phyloP scores from a whole-genome alignment of 768 basidiomycete genomes.

The Boletales sp. region DNA sequence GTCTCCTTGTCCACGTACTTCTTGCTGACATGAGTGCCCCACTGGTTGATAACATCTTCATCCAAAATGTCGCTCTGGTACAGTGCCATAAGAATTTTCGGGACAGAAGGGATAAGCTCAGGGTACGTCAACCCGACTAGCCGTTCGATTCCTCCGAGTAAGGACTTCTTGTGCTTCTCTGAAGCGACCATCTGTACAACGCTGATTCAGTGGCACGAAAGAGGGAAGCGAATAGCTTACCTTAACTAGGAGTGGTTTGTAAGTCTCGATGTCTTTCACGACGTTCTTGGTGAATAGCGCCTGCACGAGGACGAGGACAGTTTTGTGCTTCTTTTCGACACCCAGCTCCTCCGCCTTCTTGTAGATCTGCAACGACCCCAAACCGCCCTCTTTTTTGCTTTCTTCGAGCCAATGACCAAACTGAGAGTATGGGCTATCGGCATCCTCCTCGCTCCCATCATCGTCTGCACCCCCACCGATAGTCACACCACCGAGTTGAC shows the following conservation, averaged over 20 bases:
- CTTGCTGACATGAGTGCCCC: conserved; percentile 96
- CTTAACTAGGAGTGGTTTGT: conserved; percentile 71
- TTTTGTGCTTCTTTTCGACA: conserved; percentile 94
- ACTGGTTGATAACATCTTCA: conserved; percentile 84
- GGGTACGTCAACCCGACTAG: conserved; percentile 73
- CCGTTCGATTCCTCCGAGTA: conserved; percentile 92
- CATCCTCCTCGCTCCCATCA: conserved; percentile 85
- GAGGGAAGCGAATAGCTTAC: conserved; percentile 23
- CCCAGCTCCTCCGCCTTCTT: conserved; percentile 89
- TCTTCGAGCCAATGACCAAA: conserved; percentile 87
- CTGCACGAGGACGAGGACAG: conserved; percentile 78
- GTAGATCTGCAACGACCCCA: conserved; percentile 60
- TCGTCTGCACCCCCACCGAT: conserved; percentile 60
- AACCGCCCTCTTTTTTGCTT: conserved; percentile 39
- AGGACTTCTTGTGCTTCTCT: conserved; percentile 93
- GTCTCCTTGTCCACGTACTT: conserved; percentile 95
- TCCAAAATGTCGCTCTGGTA: conserved; percentile 93
- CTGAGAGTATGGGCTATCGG: conserved; percentile 78
- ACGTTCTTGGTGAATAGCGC: conserved; percentile 77
- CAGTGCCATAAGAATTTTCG: conserved; percentile 90
- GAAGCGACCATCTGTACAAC: conserved; percentile 70
- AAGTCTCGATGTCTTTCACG: conserved; percentile 58
- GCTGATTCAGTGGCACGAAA: conserved; percentile 1
- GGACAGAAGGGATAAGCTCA: conserved; percentile 65
- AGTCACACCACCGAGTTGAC: conserved; percentile 48